Evolutionary conservation across 1,284 basidiomycete genomes (phyloP), one percentile per base, ranked within the genome.

Genomic region (Volvariella volvacea): DNA sequence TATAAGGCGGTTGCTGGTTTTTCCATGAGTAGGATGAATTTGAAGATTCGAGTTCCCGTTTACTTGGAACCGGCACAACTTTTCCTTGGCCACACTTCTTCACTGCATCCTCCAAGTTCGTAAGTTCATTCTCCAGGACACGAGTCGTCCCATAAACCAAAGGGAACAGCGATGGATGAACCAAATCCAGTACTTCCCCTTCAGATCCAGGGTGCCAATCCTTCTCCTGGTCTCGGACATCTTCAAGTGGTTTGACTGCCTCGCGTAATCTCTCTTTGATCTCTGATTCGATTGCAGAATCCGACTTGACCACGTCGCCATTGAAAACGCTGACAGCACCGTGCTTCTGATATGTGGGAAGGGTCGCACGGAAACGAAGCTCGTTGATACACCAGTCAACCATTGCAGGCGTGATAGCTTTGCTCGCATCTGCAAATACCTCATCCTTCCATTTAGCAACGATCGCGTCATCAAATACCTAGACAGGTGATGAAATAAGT

Each of bases 131-230:
- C 1, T 31, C 32, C 14, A 59, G 43, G 15, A 59, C 52, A 9
- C 55, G 48, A 4, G 52, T 55, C 21, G 28, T 20, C 0, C 59
- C 65, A 47, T 70, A 68, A 1, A 67, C 59, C 15, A 71, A 45
- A 3, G 64, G 63, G 46, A 63, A 71, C 14, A 74, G 57, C 2
- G 66, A 47, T 1, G 51, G 51, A 20, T 52, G 47, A 10, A 49
- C 51, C 15, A 52, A 37, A 28, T 52, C 51, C 4, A 52, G 41
- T 4, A 52, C 47, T 16, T 34, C 46, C 7, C 28, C 47, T 22
- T 48, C 39, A 12, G 46, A 47, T 6, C 40, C 40, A 2, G 44
- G 49, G 37, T 50, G 47, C 48, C 46, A 52, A 33, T 52, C 50
- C 22, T 44, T 39, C 22, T 41, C 4, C 2, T 16, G 9, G 14